Evolutionary conservation across 2,329 filamentous ascomycete genomes (phyloP).

Genomic region (Ophiostoma perfectum): DNA sequence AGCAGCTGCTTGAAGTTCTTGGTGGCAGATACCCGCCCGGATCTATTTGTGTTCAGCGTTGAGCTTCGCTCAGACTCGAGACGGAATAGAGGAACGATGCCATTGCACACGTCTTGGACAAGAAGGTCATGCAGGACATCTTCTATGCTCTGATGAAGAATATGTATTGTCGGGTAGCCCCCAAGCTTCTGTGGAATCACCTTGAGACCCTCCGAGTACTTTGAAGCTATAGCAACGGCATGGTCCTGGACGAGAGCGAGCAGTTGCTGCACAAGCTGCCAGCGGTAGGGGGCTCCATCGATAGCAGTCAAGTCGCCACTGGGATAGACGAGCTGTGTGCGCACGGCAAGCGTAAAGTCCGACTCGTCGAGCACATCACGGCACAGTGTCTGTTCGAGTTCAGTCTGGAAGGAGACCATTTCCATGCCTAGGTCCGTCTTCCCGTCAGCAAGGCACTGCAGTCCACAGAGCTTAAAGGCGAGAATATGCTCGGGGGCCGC

Average conservation of each 20-base stretch:
- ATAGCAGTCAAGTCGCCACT: conserved; percentile 44
- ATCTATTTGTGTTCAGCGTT: background rate
- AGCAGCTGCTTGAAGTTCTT: background rate
- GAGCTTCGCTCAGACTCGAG: background rate
- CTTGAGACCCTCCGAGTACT: conserved; percentile 43
- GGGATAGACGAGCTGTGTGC: conserved; percentile 54
- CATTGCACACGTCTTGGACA: conserved; percentile 38
- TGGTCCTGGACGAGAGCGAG: conserved; percentile 39
- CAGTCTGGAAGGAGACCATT: conserved; percentile 49
- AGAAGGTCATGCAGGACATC: conserved; percentile 40
- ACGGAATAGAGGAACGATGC: conserved; percentile 31
- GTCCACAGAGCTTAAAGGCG: conserved; percentile 58
- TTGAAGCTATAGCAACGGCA: conserved; percentile 34
- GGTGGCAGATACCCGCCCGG: background rate
- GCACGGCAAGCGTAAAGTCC: conserved; percentile 49
- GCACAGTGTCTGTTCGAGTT: conserved; percentile 41
- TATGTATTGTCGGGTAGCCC: conserved; percentile 53
- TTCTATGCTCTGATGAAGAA: conserved; percentile 47
- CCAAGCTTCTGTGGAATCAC: conserved; percentile 36
- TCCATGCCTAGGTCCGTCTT: conserved; percentile 36
- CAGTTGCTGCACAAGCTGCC: conserved; percentile 42
- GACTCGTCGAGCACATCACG: conserved; percentile 63
- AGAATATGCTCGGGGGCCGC: conserved; percentile 59
- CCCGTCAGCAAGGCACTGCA: conserved; percentile 50
- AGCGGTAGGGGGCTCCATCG: conserved; percentile 50